phyloP scores from a whole-genome alignment of 2,329 filamentous ascomycete genomes.

The Penicillium sp. region DNA sequence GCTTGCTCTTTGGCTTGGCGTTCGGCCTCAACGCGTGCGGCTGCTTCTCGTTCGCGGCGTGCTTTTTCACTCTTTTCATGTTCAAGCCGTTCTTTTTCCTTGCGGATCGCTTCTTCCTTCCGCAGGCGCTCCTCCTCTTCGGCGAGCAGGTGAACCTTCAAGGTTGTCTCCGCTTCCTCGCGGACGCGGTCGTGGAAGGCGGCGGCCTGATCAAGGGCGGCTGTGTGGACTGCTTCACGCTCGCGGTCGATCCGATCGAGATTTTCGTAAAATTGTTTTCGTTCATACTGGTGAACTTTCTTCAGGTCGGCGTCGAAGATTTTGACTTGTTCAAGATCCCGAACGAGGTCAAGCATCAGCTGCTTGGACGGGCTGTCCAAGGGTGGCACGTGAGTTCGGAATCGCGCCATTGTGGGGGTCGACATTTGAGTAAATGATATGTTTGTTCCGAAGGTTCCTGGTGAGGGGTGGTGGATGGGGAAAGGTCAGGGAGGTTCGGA shows the following conservation, averaged over 20 bases:
- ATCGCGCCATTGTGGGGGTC: conserved; percentile 27
- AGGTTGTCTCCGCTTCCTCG: conserved; percentile 52
- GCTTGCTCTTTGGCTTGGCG: conserved; percentile 44
- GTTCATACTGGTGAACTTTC: conserved; percentile 44
- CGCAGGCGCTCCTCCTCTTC: conserved; percentile 39
- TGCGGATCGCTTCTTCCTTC: conserved; percentile 37
- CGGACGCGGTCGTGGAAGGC: conserved; percentile 65
- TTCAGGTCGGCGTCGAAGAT: conserved; percentile 45
- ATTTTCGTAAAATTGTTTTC: conserved; percentile 51
- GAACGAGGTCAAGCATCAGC: conserved; percentile 41
- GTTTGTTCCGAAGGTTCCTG: background rate
- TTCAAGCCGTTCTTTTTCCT: conserved; percentile 35
- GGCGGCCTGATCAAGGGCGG: conserved; percentile 64
- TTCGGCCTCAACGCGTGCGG: conserved; percentile 40
- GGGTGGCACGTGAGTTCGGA: conserved; percentile 27
- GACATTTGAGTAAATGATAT: background rate
- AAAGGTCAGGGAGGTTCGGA: background rate
- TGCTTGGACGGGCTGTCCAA: conserved; percentile 43
- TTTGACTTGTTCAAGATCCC: conserved; percentile 42
- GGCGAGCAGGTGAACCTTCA: conserved; percentile 48
- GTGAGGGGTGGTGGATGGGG: background rate
- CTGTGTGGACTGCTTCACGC: conserved; percentile 61
- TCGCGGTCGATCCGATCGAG: conserved; percentile 64
- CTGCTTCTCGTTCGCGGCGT: conserved; percentile 37
- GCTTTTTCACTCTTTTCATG: conserved; percentile 33